A percentile compares a stretch with the other conserved stretches of the same genome.
phyloP scores from a whole-genome alignment of 2,329 filamentous ascomycete species.

The Fusarium pseudograminearum region DNA sequence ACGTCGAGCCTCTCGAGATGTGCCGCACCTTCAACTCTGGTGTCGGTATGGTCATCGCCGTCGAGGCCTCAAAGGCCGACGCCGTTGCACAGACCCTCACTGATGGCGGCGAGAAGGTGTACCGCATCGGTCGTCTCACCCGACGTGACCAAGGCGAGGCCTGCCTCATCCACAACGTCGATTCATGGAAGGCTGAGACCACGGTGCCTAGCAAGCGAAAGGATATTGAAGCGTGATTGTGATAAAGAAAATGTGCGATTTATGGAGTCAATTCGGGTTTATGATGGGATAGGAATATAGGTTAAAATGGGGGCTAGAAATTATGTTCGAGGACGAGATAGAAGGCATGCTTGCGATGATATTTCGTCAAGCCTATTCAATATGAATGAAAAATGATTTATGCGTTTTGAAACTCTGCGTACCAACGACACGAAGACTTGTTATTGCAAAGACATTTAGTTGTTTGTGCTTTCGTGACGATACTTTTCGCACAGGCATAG shows the following conservation, averaged over 20 bases:
- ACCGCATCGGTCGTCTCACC: conserved; percentile 78
- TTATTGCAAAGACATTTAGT: neutral
- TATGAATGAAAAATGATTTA: conserved; percentile 33
- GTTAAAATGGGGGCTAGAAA: conserved; percentile 26
- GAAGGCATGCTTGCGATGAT: conserved; percentile 24
- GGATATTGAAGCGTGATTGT: conserved; percentile 40
- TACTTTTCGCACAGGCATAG: neutral
- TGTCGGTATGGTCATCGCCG: conserved; percentile 91
- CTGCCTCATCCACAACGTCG: conserved; percentile 53
- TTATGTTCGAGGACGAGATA: conserved; percentile 26
- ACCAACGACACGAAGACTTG: neutral
- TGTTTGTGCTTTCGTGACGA: neutral
- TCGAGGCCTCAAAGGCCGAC: conserved; percentile 72
- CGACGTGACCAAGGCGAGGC: conserved; percentile 60
- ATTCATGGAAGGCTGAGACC: conserved; percentile 50
- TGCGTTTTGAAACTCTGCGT: conserved; percentile 2
- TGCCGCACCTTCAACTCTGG: conserved; percentile 95
- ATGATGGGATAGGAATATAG: conserved; percentile 30
- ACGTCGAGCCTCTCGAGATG: conserved; percentile 83
- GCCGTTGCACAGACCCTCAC: conserved; percentile 71
- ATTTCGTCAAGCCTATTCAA: conserved; percentile 11
- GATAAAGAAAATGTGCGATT: conserved; percentile 25
- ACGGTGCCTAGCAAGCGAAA: conserved; percentile 44
- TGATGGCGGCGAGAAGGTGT: conserved; percentile 76
- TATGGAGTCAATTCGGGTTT: conserved; percentile 35